Conservation (phyloP, 768 basidiomycete genomes). For the Hericium alpestre region DNA sequence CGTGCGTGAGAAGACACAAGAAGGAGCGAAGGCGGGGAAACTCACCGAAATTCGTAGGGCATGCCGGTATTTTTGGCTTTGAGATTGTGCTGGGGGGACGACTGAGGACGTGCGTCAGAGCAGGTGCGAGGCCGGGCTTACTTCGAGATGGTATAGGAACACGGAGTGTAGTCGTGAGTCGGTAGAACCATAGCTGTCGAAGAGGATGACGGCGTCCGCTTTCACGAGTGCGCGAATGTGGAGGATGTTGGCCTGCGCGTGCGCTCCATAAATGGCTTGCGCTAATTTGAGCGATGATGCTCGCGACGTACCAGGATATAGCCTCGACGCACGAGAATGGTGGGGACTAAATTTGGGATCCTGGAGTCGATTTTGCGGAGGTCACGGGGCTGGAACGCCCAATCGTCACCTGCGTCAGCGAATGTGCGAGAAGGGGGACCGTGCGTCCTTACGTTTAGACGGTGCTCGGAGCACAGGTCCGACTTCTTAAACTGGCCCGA, state of each 20-base stretch:
- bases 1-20: conserved; percentile 6
- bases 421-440: conserved; percentile 3
- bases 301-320: conserved; percentile 63
- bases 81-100: conserved; percentile 58
- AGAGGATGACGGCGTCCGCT: conserved; percentile 82
- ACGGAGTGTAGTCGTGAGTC: conserved; percentile 81
- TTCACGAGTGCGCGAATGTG: conserved; percentile 94
- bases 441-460: conserved; percentile 64
- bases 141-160: conserved; percentile 82
- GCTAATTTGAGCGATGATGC: background rate
- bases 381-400: conserved; percentile 67
- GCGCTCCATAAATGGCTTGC: background rate
- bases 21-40: conserved; percentile 12
- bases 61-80: conserved; percentile 56
- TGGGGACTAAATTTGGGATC: conserved; percentile 88
- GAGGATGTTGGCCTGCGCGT: conserved; percentile 72
- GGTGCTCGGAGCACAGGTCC: conserved; percentile 79
- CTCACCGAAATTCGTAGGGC: conserved; percentile 83
- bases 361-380: conserved; percentile 93
- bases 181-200: conserved; percentile 83
- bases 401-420: conserved; percentile 8
- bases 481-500: conserved; percentile 86
- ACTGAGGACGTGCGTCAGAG: conserved; percentile 3
- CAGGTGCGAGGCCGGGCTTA: conserved; percentile 21
- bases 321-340: conserved; percentile 81